A percentile compares a stretch with the other conserved stretches of the same genome.
These are phyloP conservation scores for Shiraia bambusicola DNA, from an alignment of 2,329 filamentous ascomycete genomes.

Conservation along the genomic window DNA sequence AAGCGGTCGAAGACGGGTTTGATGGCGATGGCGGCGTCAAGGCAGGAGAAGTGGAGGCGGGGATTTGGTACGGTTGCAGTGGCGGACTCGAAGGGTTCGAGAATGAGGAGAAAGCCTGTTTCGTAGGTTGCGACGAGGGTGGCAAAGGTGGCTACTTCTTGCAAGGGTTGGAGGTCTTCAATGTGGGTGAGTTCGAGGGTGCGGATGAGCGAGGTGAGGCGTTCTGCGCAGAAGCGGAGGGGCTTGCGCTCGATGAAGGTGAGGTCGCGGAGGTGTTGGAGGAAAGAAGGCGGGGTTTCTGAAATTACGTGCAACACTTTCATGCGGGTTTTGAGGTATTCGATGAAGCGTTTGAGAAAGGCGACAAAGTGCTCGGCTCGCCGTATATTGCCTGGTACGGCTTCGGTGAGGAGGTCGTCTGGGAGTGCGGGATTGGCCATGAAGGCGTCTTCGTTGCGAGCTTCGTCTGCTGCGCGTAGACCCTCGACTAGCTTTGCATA, in stretches of 20 bases:
- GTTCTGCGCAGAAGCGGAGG: conserved; percentile 88
- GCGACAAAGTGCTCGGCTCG: conserved; percentile 94
- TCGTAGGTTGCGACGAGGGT: conserved; percentile 96
- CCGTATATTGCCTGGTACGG: conserved; percentile 93
- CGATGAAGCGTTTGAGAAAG: conserved; percentile 94
- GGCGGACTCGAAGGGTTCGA: conserved; percentile 97
- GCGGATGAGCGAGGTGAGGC: conserved; percentile 88
- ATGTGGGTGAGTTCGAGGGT: conserved; percentile 96
- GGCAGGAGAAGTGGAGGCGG: conserved; percentile 92
- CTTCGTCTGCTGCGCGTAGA: conserved; percentile 81
- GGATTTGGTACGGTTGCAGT: conserved; percentile 94
- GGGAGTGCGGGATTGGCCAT: conserved; percentile 95
- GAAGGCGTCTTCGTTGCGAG: conserved; percentile 89
- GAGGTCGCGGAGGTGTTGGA: conserved; percentile 88
- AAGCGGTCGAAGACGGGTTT: conserved; percentile 97
- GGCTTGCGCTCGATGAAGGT: conserved; percentile 98
- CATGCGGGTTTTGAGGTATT: conserved; percentile 97
- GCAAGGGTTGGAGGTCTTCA: conserved; percentile 93
- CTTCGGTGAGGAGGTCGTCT: conserved; percentile 91
- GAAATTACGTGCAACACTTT: conserved; percentile 97
- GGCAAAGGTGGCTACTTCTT: conserved; percentile 97
- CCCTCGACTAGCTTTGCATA: conserved; percentile 95
- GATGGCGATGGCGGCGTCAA: conserved; percentile 97
- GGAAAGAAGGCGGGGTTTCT: conserved; percentile 91
- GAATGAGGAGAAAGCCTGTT: conserved; percentile 89